These are phyloP conservation scores for Canavalia gladiata DNA, from an alignment of 306 rosid species.

Conservation along the genomic window DNA sequence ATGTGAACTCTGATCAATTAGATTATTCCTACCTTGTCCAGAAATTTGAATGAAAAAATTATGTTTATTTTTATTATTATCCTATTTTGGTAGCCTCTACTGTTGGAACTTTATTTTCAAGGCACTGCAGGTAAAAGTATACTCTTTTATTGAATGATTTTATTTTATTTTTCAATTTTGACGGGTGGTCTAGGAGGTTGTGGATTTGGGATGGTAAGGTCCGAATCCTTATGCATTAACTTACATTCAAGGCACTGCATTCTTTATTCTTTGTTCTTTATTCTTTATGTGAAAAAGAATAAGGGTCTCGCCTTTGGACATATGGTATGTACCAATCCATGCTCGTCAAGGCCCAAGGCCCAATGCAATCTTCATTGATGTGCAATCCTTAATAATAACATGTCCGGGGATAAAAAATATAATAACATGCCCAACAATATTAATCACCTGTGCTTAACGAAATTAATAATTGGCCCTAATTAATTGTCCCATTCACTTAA, in stretches of 20 bases:
- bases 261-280: too few relatives aligned
- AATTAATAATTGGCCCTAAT: not conserved
- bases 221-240: too few relatives aligned
- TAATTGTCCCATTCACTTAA: not conserved
- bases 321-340: not conserved
- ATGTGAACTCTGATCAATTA: not conserved
- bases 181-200: too few relatives aligned
- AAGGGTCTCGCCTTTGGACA: not conserved
- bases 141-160: too few relatives aligned
- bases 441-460: not conserved
- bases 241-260: too few relatives aligned
- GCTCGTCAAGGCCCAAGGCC: not conserved
- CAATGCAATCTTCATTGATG: not conserved
- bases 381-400: not conserved
- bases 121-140: not conserved
- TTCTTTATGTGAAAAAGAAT: not conserved
- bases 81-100: not conserved
- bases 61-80: conserved; percentile 10
- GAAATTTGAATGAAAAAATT: not conserved
- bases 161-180: too few relatives aligned
- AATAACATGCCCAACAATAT: not conserved
- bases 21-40: not conserved
- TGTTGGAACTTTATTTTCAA: not conserved
- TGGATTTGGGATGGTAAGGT: too few relatives aligned
- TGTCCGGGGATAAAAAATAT: too few relatives aligned